phyloP scores from a whole-genome alignment of 371 early-diverging fungal species.

The Mortierella sp. region DNA sequence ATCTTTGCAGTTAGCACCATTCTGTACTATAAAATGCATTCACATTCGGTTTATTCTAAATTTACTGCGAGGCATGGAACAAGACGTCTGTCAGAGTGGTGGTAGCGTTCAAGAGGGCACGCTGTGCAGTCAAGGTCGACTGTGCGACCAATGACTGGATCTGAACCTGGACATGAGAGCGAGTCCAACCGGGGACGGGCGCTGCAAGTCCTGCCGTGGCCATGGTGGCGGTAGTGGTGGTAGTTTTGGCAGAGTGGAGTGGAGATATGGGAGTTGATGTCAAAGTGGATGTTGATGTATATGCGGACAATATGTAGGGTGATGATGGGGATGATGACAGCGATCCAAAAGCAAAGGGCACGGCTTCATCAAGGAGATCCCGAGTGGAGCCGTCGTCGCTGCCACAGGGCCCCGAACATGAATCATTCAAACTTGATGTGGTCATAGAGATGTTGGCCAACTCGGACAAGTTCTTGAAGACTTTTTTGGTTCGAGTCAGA shows the following conservation, averaged over 20 bases:
- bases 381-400: too few relatives aligned
- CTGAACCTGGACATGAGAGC: constrained; percentile 41
- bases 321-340: neutral
- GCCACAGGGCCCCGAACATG: too few relatives aligned
- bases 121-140: constrained; percentile 38
- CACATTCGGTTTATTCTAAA: too few relatives aligned
- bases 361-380: too few relatives aligned
- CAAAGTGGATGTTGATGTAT: neutral
- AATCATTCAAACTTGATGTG: too few relatives aligned
- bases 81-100: constrained; percentile 40
- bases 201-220: neutral
- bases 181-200: constrained; percentile 16
- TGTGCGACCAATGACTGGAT: constrained; percentile 35
- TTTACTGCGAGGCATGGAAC: constrained; percentile 24
- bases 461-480: constrained; percentile 29
- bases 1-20: too few relatives aligned
- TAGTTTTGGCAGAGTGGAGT: too few relatives aligned
- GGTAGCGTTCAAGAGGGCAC: constrained; percentile 32
- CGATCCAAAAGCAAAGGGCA: too few relatives aligned
- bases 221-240: too few relatives aligned
- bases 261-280: too few relatives aligned
- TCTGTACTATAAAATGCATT: too few relatives aligned
- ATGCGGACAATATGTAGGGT: constrained; percentile 12
- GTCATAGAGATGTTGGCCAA: constrained; percentile 7
- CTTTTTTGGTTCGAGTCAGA: constrained; percentile 21